Evolutionary conservation across 805 yeast genomes (phyloP), one percentile per base, ranked within the genome.

Genomic region (Ogataea trehalophila): DNA sequence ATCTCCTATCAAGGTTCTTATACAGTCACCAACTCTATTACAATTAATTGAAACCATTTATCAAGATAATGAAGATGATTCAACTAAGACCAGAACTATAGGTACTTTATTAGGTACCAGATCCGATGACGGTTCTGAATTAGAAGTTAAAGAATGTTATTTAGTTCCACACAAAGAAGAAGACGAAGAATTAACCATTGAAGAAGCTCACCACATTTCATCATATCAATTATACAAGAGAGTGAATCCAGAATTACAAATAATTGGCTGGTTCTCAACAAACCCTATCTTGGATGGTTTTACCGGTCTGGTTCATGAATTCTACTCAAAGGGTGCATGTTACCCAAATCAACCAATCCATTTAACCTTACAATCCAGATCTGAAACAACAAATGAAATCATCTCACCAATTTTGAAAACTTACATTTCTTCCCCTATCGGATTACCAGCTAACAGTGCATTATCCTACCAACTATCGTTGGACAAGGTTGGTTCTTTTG

Each of bases 231-330:
- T 89, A 60, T 80, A 85, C 69, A 85, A 83, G 70, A 80, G 80
- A 62, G 81, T 92, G 33, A 84, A 83, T 67, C 92, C 94, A 48
- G 85, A 85, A 62, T 85, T 83, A 54, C 74, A 76, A 44, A 84
- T 89, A 46, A 74, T 89, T 42, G 96, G 96, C 47, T 89, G 96
- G 96, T 89, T 86, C 65, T 82, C 84, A 43, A 72, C 78, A 38
- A 70, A 73, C 42, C 70, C 76, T 17, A 73, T 72, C 54, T 76
- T 87, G 53, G 91, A 86, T 68, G 75, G 80, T 46, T 78, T 84
- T 64, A 80, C 90, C 14, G 87, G 87, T 9, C 74, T 87, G 54
- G 81, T 88, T 59, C 95, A 88, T 64, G 92, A 84, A 60, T 84
- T 87, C 61, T 88, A 84, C 70, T 72, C 81, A 37, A 81, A 83